Percentiles rank a stretch among this genome's conserved stretches.
Conservation (phyloP, 352 stramenopile species). For the Pythium oligandrum region DNA sequence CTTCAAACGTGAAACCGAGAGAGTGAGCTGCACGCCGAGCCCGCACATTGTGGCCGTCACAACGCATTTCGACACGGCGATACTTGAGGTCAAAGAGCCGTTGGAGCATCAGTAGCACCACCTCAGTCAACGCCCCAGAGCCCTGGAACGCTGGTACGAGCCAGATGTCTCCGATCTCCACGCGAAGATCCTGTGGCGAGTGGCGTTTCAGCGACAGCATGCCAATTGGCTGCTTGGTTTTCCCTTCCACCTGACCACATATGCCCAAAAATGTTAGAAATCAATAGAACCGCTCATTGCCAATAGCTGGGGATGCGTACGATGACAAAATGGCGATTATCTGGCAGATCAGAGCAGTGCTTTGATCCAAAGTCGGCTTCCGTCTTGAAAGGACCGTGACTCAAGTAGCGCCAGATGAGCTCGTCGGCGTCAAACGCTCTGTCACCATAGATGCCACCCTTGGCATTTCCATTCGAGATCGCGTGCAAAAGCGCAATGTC, state of each 20-base stretch:
- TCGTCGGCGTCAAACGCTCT: slow-evolving; percentile 67
- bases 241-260: slow-evolving; percentile 30
- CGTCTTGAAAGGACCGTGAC: slow-evolving; percentile 49
- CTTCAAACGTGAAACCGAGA: slow-evolving; percentile 84
- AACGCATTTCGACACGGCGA: slow-evolving; percentile 83
- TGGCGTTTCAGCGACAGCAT: slow-evolving; percentile 76
- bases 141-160: slow-evolving; percentile 76
- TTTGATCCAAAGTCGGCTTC: slow-evolving; percentile 25
- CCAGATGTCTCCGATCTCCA: slow-evolving; percentile 80
- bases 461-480: slow-evolving; percentile 43
- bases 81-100: slow-evolving; percentile 77
- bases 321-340: slow-evolving; percentile 62
- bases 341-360: slow-evolving; percentile 29
- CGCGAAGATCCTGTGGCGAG: slow-evolving; percentile 69
- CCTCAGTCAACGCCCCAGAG: slow-evolving; percentile 36
- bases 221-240: slow-evolving; percentile 51
- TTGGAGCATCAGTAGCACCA: slow-evolving; percentile 64
- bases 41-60: slow-evolving; percentile 85
- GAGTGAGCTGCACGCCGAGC: slow-evolving; percentile 71
- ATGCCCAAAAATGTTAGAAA: too few species aligned
- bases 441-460: slow-evolving; percentile 55
- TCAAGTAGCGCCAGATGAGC: slow-evolving; percentile 73
- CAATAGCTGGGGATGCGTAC: slow-evolving; percentile 4
- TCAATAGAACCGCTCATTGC: too few species aligned
- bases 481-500: slow-evolving; percentile 33